Base-by-base conservation (phyloP, 305 asterid species). In the Caryopteris hybrid region DNA sequence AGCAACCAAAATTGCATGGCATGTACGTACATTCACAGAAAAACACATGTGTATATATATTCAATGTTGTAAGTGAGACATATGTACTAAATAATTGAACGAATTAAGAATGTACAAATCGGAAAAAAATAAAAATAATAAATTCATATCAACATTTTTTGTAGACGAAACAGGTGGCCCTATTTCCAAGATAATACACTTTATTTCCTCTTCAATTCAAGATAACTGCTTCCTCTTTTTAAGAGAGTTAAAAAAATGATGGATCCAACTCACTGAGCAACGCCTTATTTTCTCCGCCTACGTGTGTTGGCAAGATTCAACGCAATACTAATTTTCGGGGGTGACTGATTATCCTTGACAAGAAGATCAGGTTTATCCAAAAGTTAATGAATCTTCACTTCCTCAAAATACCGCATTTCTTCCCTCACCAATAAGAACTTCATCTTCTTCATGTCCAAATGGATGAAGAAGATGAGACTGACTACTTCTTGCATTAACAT, bases 361-460 rank as follows among this genome's bases (percentile, higher is more conserved):
- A n/a, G n/a, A n/a, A n/a, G n/a, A n/a, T n/a, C n/a, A n/a, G n/a
- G 36, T 8, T 5, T 4, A 31, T 31, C 5, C 36, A 8, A 72
- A 61, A 48, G 51, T 4, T 74, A 69, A 53, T 69, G 71, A 47
- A 71, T 68, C 61, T n/a, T 45, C 25, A 65, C 68, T 45, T 59
- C 74, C 55, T 66, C 81, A 17, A 64, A 72, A 59, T 54, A 68
- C n/a, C 61, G 36, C 77, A 72, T 46, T 71, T 69, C 82, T 25
- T 73, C 77, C 51, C 72, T 81, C 74, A 69, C 67, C 62, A n/a
- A 80, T 77, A 76, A 84, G 80, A 43, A 78, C 51, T 0, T 64
- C 85, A 21, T 82, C 85, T n/a, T 77, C 87, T 11, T 61, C 92
- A 47, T 77, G 61, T 66, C 54, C 63, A 33, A 55, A 56, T 31